Evolutionary conservation across 306 rosid genomes (phyloP), one percentile per base, ranked within the genome.

Genomic region (Vigna angularis): DNA sequence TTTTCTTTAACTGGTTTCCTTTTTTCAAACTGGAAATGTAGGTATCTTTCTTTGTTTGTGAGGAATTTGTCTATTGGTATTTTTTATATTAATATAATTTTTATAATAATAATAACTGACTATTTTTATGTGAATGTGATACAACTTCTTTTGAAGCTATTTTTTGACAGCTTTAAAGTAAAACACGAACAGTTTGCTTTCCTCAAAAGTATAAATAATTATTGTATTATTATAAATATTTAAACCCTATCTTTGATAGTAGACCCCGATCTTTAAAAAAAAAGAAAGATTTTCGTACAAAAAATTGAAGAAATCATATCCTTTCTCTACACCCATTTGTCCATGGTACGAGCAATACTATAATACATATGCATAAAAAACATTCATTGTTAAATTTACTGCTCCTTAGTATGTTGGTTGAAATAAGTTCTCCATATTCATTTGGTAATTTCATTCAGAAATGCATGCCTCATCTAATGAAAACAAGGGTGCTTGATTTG

Each of bases 1-100:
- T 67, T 77, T 70, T 73, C 76, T 74, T 77, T 28, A 53, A 67
- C 38, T 16, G 34, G 66, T 77, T 67, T 81, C 18, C 20, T 76
- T 72, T 70, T 72, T 63, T 59, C 40, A 14, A 72, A 62, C 13
- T 51, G 24, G 32, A 59, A 53, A 48, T 47, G 65, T 66, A 2
- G 50, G 22, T 28, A 55, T 63, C 17, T 36, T 50, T 40, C 14
- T 77, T 55, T 72, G 47, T 42, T 68, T 28, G 48, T 68, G 44
- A 59, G 40, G 45, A 45, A 73, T 48, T 64, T 24, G 49, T n/a
- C 61, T 26, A 67, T 34, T 34, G 62, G n/a, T 51, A 22, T 51
- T 32, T 84, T 78, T 70, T 48, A 17, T 61, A 58, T 24, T 44
- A 42, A 16, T 51, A 16, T 30, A 30, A 30, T 30, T 30, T 30